These are phyloP conservation scores for Elongisporangium anandrum DNA, from an alignment of 352 stramenopile genomes.

Conservation along the genomic window DNA sequence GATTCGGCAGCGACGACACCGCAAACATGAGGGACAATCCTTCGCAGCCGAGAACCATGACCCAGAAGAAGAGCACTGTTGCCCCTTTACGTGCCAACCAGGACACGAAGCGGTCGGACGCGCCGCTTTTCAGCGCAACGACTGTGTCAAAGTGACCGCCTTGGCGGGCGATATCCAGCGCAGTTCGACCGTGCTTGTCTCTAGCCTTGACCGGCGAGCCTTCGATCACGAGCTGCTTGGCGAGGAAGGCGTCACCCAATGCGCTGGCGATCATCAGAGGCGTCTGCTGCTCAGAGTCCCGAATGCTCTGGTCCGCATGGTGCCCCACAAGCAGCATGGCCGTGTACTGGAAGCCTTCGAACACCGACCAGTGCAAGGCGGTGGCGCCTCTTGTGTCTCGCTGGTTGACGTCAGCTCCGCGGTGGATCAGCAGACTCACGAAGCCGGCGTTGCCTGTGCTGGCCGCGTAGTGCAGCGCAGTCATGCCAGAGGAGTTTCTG, in stretches of 20 bases:
- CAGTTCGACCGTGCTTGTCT: conserved; percentile 69
- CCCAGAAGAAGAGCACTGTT: conserved; percentile 70
- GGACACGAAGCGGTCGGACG: conserved; percentile 62
- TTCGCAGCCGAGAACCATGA: conserved; percentile 45
- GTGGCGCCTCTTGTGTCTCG: conserved; percentile 65
- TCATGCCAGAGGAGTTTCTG: conserved; percentile 78
- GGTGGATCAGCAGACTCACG: conserved; percentile 57
- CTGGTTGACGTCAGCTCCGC: conserved; percentile 67
- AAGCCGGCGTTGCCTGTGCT: conserved; percentile 75
- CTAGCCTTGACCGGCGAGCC: conserved; percentile 51
- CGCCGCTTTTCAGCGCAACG: conserved; percentile 55
- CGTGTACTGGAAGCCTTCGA: conserved; percentile 84
- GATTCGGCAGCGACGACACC: conserved; percentile 34
- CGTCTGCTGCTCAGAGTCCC: conserved; percentile 73
- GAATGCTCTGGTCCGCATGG: conserved; percentile 34
- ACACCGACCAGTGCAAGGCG: conserved; percentile 77
- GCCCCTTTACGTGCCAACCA: conserved; percentile 56
- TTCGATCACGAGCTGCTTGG: conserved; percentile 83
- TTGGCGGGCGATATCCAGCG: conserved; percentile 71
- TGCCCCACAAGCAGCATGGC: conserved; percentile 58
- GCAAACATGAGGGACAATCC: conserved; percentile 49
- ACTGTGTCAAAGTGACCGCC: conserved; percentile 65
- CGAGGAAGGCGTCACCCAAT: conserved; percentile 72
- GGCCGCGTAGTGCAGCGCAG: conserved; percentile 73
- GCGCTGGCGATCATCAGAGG: conserved; percentile 79